A percentile compares a stretch with the other conserved stretches of the same genome.
Conservation (phyloP, 2,329 filamentous ascomycete genomes). For the Amauroascus niger region DNA sequence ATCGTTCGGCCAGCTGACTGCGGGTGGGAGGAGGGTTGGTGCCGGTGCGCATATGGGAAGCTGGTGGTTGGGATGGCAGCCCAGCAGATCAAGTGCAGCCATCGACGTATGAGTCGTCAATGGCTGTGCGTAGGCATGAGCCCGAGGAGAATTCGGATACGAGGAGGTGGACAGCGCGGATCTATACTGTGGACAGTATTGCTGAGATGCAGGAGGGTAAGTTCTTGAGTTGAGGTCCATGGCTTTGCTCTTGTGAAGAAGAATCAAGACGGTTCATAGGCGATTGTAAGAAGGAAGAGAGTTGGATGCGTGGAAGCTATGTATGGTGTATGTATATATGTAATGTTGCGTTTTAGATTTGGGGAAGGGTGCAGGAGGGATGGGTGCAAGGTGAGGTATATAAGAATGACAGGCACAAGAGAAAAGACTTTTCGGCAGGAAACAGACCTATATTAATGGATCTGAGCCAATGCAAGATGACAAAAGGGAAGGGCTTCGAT, state of each 20-base stretch:
- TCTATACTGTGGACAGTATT: slow-evolving; percentile 12
- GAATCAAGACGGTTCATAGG: neutral
- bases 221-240: slow-evolving; percentile 23
- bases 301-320: no score
- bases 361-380: no score
- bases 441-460: slow-evolving; percentile 4
- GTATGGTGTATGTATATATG: no score
- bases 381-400: neutral
- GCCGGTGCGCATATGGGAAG: slow-evolving; percentile 18
- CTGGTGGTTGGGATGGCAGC: neutral
- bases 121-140: slow-evolving; percentile 13
- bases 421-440: neutral
- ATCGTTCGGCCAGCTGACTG: slow-evolving; percentile 22
- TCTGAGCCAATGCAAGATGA: neutral
- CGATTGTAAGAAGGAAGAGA: neutral
- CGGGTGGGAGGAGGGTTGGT: slow-evolving; percentile 19
- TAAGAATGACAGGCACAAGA: neutral
- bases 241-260: neutral
- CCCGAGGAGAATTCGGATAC: slow-evolving; percentile 22
- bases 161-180: slow-evolving; percentile 15
- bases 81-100: neutral
- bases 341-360: no score
- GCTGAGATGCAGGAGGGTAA: slow-evolving; percentile 19
- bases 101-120: slow-evolving; percentile 16
- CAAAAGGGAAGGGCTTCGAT: neutral